Percentiles rank a stretch among this genome's conserved stretches.
phyloP scores from a whole-genome alignment of 1,284 basidiomycete species.

The Agroathelia rolfsii region DNA sequence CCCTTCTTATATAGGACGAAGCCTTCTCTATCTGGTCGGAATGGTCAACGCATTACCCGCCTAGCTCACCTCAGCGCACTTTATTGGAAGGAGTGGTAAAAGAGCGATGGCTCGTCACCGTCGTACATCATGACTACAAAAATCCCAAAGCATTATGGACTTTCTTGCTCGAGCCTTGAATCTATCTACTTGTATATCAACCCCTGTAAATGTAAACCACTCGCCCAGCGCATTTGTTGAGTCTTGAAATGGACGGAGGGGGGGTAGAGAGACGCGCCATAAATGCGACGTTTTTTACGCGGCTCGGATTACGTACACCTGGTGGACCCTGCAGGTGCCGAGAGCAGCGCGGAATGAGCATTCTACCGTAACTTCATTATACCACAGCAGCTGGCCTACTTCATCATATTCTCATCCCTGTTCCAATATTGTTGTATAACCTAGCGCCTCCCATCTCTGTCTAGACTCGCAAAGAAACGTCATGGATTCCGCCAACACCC shows the following conservation, averaged over 20 bases:
- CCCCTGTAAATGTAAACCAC: no score
- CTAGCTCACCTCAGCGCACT: conserved; percentile 61
- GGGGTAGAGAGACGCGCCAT: no score
- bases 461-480: not conserved
- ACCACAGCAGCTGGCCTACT: no score
- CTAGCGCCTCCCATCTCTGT: not conserved
- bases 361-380: not conserved
- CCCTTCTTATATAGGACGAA: conserved; percentile 83
- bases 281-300: no score
- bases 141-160: conserved; percentile 75
- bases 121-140: conserved; percentile 94
- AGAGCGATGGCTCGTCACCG: conserved; percentile 83
- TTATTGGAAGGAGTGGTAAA: conserved; percentile 67
- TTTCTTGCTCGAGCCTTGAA: conserved; percentile 70
- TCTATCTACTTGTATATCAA: no score
- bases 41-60: conserved; percentile 85
- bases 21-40: conserved; percentile 95
- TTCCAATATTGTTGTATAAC: conserved; percentile 19
- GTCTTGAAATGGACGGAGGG: no score
- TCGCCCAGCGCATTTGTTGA: no score
- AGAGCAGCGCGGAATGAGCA: not conserved
- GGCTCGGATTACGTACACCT: no score
- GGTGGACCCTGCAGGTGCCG: not conserved
- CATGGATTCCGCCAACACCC: conserved; percentile 50
- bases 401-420: no score